Evolutionary conservation across 179 eudicot genomes (phyloP), one percentile per base, ranked within the genome.

Genomic region (Gypsophila paniculata): DNA sequence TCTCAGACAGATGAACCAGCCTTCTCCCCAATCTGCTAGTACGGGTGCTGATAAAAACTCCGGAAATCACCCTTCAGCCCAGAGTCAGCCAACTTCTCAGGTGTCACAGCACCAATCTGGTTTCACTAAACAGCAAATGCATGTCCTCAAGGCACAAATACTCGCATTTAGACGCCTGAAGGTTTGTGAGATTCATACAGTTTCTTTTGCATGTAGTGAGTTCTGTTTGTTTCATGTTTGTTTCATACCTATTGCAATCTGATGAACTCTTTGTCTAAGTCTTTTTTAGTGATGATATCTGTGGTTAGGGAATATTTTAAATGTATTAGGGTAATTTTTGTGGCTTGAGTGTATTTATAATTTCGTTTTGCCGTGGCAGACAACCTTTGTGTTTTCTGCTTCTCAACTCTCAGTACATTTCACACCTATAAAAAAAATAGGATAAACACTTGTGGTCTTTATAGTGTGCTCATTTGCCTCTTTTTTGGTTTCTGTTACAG

Each of bases 61-160:
- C 8, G 90, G 82, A 42, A 83, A 78, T 65, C 70, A 78, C 69
- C 73, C 70, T 52, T 71, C 89, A 21, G 77, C 91, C 71, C 91
- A 86, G 79, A 77, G 85, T 78, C 91, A 84, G 75, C 49, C 77
- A 8, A 61, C 70, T 17, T 66, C 84, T 32, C 89, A 76, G 74
- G 58, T n/a, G 54, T 78, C 80, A 18, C 90, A 81, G 73, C 85
- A 76, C 49, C 85, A 70, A 29, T 14, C 61, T 21, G 91, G 90
- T 62, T 94, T 94, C 65, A 91, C 94, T 15, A 94, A 94, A 77
- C 95, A 94, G 72, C 99, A 91, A 78, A 80, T 86, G 75, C 97
- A 90, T 79, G 97, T 90, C 69, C 95, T 94, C 53, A 94, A 91
- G 84, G 99, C 97, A n/a, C 99, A 94, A 81, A 94, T 91, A 75